phyloP scores from a whole-genome alignment of 1,284 basidiomycete genomes.

The Melanopsichium pennsylvanicum region DNA sequence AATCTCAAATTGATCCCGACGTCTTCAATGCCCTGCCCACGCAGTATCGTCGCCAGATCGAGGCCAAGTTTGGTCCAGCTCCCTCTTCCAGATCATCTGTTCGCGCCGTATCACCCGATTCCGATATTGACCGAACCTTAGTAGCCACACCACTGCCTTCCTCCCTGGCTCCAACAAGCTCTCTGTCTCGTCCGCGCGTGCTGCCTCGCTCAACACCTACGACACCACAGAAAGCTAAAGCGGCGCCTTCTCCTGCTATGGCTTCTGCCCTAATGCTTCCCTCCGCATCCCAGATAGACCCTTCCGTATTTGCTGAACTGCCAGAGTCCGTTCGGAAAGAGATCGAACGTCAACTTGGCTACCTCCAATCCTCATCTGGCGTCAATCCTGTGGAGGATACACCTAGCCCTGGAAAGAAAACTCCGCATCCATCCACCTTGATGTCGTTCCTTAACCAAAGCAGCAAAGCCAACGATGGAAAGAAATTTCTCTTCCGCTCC shows the following conservation, averaged over 20 bases:
- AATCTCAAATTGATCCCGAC: constrained; percentile 52
- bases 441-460: constrained; percentile 17
- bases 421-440: no score
- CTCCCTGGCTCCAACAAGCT: neutral
- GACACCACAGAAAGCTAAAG: constrained; percentile 38
- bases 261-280: constrained; percentile 45
- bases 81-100: neutral
- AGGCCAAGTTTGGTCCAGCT: constrained; percentile 22
- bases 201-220: constrained; percentile 34
- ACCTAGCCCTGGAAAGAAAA: constrained; percentile 16
- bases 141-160: neutral
- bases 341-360: constrained; percentile 45
- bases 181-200: constrained; percentile 18
- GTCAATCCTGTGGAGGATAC: constrained; percentile 26
- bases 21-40: constrained; percentile 49
- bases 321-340: constrained; percentile 55
- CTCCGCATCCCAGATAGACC: constrained; percentile 60
- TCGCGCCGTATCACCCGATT: neutral
- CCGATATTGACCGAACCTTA: neutral
- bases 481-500: constrained; percentile 18
- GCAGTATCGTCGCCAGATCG: constrained; percentile 47
- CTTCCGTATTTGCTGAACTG: constrained; percentile 54
- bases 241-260: constrained; percentile 19
- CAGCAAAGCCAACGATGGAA: neutral
- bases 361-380: constrained; percentile 14